phyloP scores from a whole-genome alignment of 257 asterid species.

The Solanum corneliomulleri region DNA sequence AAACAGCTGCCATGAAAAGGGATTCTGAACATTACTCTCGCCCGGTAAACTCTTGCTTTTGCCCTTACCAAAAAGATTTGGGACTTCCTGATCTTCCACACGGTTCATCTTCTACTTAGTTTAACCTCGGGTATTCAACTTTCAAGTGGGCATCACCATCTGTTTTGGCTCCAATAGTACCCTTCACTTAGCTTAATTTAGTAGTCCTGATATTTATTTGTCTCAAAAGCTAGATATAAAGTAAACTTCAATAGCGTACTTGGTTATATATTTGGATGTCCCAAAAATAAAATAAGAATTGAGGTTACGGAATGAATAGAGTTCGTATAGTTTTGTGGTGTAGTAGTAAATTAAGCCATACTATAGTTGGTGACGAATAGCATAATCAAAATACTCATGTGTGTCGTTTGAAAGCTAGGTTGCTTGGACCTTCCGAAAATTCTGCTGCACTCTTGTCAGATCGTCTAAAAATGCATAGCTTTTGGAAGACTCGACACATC shows the following conservation, averaged over 20 bases:
- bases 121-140: neutral
- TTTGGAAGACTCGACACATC: neutral
- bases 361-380: neutral
- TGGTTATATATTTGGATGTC: neutral
- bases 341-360: neutral
- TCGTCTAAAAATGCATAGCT: neutral
- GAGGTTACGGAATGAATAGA: neutral
- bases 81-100: neutral
- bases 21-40: constrained; percentile 99
- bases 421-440: neutral
- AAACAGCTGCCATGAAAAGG: constrained; percentile 98
- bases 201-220: neutral
- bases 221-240: neutral
- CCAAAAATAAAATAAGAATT: neutral
- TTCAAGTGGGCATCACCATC: neutral
- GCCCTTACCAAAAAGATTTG: neutral
- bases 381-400: neutral
- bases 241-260: neutral
- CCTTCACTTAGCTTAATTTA: neutral
- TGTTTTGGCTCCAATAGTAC: neutral
- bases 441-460: neutral
- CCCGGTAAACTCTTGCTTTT: constrained; percentile 32
- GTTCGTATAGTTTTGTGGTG: neutral
- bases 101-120: neutral
- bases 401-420: neutral